Percentiles rank a stretch among this genome's conserved stretches.
phyloP scores from a whole-genome alignment of 768 basidiomycete genomes.

The Leccinellum rugosiceps region DNA sequence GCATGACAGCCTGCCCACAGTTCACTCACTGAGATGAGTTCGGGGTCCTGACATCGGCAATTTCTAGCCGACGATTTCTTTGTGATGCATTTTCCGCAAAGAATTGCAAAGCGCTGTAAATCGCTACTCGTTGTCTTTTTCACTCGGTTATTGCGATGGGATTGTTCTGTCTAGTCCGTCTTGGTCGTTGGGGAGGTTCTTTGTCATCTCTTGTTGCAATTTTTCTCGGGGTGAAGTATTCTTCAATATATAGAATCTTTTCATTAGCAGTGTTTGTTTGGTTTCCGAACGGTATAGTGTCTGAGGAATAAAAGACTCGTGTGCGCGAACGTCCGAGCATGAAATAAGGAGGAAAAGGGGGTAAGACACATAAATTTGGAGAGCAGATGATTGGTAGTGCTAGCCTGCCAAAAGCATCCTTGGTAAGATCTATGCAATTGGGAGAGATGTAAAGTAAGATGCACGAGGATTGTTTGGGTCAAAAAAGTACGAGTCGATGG shows the following conservation, averaged over 20 bases:
- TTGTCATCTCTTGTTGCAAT: background rate
- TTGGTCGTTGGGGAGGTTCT: background rate
- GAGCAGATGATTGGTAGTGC: constrained; percentile 12
- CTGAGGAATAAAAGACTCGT: constrained; percentile 24
- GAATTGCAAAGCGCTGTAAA: too few species aligned
- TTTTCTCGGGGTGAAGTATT: background rate
- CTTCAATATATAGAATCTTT: constrained; percentile 14
- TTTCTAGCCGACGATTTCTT: too few species aligned
- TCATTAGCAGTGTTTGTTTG: constrained; percentile 22
- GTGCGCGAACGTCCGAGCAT: constrained; percentile 20
- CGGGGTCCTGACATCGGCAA: too few species aligned
- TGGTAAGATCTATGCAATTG: constrained; percentile 23
- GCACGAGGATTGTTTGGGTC: constrained; percentile 14
- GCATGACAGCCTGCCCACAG: too few species aligned
- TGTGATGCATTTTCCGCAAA: too few species aligned
- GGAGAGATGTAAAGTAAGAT: constrained; percentile 18
- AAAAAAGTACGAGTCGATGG: constrained; percentile 10
- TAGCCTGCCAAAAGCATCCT: constrained; percentile 17
- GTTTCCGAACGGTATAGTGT: constrained; percentile 24
- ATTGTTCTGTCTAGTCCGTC: background rate
- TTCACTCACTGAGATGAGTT: too few species aligned
- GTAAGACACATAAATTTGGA: background rate
- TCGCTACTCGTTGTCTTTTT: background rate
- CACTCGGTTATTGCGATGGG: background rate
- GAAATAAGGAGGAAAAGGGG: background rate